phyloP scores from a whole-genome alignment of 305 asterid genomes.

The Rubia balearica region DNA sequence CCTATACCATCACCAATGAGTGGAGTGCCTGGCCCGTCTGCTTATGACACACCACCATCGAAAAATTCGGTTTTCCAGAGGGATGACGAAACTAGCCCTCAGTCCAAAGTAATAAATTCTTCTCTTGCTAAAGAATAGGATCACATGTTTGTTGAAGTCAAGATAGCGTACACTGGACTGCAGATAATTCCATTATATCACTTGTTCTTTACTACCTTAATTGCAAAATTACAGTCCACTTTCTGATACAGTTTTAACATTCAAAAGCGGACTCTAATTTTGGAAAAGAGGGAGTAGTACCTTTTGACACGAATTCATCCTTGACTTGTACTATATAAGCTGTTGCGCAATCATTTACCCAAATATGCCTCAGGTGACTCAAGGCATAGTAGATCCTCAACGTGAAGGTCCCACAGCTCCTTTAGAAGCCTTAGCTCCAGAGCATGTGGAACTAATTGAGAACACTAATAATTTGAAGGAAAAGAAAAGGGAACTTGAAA shows the following conservation, averaged over 20 bases:
- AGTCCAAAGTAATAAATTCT: constrained; percentile 17
- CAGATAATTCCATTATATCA: too few species aligned
- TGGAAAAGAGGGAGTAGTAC: neutral
- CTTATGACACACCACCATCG: constrained; percentile 11
- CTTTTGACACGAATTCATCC: neutral
- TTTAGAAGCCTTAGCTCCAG: constrained; percentile 8
- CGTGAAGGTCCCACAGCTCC: constrained; percentile 17
- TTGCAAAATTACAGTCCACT: neutral
- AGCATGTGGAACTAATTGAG: constrained; percentile 22
- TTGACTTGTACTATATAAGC: neutral
- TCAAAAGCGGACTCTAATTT: neutral
- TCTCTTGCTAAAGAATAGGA: neutral
- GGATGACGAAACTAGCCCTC: constrained; percentile 6
- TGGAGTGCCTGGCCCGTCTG: constrained; percentile 19
- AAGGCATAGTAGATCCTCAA: constrained; percentile 19
- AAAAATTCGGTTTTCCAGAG: constrained; percentile 12
- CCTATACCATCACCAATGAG: constrained; percentile 28
- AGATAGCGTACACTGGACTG: neutral
- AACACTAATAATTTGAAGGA: constrained; percentile 28
- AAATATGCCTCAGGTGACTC: constrained; percentile 21
- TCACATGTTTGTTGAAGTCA: neutral
- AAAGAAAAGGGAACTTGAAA: constrained; percentile 27
- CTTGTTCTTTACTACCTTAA: neutral
- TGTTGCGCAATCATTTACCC: neutral
- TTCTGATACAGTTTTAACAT: neutral